These are phyloP conservation scores for Dothiorella sarmentorum DNA, from an alignment of 2,329 filamentous ascomycete species.

Conservation along the genomic window DNA sequence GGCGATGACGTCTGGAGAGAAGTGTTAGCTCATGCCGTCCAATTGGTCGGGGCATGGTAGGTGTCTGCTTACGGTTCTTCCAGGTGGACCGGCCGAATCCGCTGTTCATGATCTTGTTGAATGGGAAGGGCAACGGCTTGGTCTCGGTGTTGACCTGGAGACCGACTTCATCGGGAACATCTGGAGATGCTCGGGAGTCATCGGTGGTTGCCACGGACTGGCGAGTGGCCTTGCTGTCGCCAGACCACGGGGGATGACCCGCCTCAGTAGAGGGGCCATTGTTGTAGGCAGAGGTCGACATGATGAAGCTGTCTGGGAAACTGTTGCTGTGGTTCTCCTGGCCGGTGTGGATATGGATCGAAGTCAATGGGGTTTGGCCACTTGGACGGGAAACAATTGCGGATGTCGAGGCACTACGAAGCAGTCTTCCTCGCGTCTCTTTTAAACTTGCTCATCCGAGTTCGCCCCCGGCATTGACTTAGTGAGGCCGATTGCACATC, in stretches of 20 bases:
- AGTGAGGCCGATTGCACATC: not conserved
- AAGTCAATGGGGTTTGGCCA: not conserved
- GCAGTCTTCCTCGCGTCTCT: not conserved
- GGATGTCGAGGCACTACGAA: not conserved
- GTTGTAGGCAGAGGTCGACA: constrained; percentile 14
- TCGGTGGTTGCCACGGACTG: not conserved
- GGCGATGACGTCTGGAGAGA: constrained; percentile 39
- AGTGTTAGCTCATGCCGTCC: not conserved
- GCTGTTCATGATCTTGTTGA: constrained; percentile 18
- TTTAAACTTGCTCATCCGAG: constrained; percentile 10
- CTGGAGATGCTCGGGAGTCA: not conserved
- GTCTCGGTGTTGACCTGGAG: not conserved
- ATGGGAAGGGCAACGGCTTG: not conserved
- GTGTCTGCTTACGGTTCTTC: constrained; percentile 16
- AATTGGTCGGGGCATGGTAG: not conserved
- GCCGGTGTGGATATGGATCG: not conserved
- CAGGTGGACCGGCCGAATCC: constrained; percentile 10
- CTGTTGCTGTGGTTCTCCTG: not conserved
- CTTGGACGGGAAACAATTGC: not conserved
- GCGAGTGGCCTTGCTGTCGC: not conserved
- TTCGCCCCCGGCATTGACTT: not conserved
- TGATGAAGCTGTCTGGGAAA: not conserved
- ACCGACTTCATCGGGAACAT: constrained; percentile 3
- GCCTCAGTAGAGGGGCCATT: constrained; percentile 13
- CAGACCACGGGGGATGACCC: not conserved